Evolutionary conservation across 2,329 filamentous ascomycete genomes (phyloP).

Genomic region (Sclerotinia subarctica): DNA sequence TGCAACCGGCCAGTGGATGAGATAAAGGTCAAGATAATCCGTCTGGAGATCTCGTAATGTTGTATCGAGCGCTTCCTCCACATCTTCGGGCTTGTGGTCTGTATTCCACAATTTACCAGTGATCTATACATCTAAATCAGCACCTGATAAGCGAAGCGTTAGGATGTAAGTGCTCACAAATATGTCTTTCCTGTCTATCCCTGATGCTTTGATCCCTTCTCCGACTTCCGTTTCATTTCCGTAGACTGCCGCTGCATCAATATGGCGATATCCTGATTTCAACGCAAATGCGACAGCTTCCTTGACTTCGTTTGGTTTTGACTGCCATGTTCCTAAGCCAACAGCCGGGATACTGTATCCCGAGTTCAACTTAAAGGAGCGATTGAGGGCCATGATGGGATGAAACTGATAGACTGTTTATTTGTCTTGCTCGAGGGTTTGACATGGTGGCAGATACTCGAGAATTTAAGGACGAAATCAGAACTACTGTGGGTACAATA

Average conservation of each 20-base stretch:
- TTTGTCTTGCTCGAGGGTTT: not conserved
- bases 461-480: not conserved
- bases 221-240: slow-evolving; percentile 82
- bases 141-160: not conserved
- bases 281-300: slow-evolving; percentile 42
- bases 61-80: slow-evolving; percentile 64
- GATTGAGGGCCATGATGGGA: slow-evolving; percentile 25
- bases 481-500: not conserved
- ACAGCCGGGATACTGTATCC: slow-evolving; percentile 40
- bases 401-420: not conserved
- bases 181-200: slow-evolving; percentile 61
- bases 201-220: slow-evolving; percentile 65
- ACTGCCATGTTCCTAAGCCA: slow-evolving; percentile 49
- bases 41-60: slow-evolving; percentile 70
- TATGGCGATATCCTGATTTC: slow-evolving; percentile 50
- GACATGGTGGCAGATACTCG: not conserved
- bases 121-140: slow-evolving; percentile 46
- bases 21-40: slow-evolving; percentile 77
- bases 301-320: slow-evolving; percentile 43
- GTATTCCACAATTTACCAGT: slow-evolving; percentile 70
- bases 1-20: slow-evolving; percentile 80
- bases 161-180: slow-evolving; percentile 42
- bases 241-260: slow-evolving; percentile 66
- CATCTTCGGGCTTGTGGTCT: slow-evolving; percentile 68
- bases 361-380: slow-evolving; percentile 37